Base-by-base conservation (phyloP, 1,139 yeast species). In the Candida smagusa region DNA sequence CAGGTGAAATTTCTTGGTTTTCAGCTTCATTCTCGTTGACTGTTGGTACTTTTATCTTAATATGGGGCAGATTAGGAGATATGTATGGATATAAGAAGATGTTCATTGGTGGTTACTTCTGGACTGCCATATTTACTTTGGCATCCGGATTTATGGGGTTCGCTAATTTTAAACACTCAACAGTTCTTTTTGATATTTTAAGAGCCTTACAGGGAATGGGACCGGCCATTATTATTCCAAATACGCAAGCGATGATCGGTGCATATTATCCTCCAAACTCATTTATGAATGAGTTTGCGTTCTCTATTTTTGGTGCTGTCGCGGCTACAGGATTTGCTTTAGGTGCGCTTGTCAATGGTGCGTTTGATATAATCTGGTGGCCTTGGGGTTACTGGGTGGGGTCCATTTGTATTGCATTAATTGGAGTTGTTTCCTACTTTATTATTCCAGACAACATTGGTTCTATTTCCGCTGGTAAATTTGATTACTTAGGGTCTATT, bases 11-110 rank as follows among this genome's bases (percentile, higher is more conserved):
- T 9, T 65, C 79, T 4, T 81, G 87, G 86, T 76, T 75, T 52
- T 61, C 79, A 4, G 82, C 84, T 0, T 65, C 81, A 0, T 79
- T 65, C 47, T 71, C 82, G 1, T 58, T 80, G 34, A 74, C 84
- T 0, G 78, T 74, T 9, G 86, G 86, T 8, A 76, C 86, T 0
- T 77, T 81, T 42, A 80, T 81, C 39, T 56, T 81, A 25, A 60
- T 75, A 3, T 72, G 81, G 1, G 88, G 88, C 8, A 68, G 81
- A 34, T 50, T 80, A 16, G 87, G 87, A n/a, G 87, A 81, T 51
- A 55, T 78, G 46, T 69, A 65, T 48, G 88, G 87, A 3, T 78
- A 79, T 48, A 78, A 78, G 47, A 52, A 41, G 28, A 47, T 78
- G 40, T 73, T 68, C 47, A 38, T 78, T 1, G 38, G 65, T 5